These are phyloP conservation scores for Trametes punicea DNA, from an alignment of 768 basidiomycete species.

Conservation along the genomic window DNA sequence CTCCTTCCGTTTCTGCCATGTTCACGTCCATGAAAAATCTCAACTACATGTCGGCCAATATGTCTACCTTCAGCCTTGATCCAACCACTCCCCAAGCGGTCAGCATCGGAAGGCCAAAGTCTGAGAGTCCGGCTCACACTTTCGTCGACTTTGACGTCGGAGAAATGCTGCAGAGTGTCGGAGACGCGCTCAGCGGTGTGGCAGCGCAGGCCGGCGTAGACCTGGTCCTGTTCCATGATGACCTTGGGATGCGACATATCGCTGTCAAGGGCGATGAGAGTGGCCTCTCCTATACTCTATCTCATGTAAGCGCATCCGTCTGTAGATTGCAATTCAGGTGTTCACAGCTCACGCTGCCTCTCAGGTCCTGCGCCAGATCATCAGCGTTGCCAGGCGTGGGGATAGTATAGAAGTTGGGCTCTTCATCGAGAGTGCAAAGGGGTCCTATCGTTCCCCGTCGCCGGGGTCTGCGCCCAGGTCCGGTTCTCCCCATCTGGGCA, in stretches of 20 bases:
- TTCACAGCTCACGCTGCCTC: constrained; percentile 17
- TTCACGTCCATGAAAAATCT: constrained; percentile 91
- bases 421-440: constrained; percentile 40
- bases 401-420: constrained; percentile 89
- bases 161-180: constrained; percentile 84
- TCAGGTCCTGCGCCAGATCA: constrained; percentile 82
- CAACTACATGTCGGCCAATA: constrained; percentile 89
- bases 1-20: constrained; percentile 82
- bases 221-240: constrained; percentile 86
- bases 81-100: constrained; percentile 10
- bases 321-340: not conserved
- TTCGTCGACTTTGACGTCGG: constrained; percentile 80
- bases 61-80: constrained; percentile 46
- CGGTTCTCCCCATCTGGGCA: constrained; percentile 21
- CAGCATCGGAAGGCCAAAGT: not conserved
- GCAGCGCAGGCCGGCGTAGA: constrained; percentile 86
- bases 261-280: constrained; percentile 83
- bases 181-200: constrained; percentile 81
- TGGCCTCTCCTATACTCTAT: constrained; percentile 75
- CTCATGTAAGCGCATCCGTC: constrained; percentile 62
- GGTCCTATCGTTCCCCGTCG: constrained; percentile 1
- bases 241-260: constrained; percentile 83
- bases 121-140: constrained; percentile 8
- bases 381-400: constrained; percentile 61
- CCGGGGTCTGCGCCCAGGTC: constrained; percentile 6